These are phyloP conservation scores for Schrenkiella parvula DNA, from an alignment of 345 rosid species.

Conservation along the genomic window DNA sequence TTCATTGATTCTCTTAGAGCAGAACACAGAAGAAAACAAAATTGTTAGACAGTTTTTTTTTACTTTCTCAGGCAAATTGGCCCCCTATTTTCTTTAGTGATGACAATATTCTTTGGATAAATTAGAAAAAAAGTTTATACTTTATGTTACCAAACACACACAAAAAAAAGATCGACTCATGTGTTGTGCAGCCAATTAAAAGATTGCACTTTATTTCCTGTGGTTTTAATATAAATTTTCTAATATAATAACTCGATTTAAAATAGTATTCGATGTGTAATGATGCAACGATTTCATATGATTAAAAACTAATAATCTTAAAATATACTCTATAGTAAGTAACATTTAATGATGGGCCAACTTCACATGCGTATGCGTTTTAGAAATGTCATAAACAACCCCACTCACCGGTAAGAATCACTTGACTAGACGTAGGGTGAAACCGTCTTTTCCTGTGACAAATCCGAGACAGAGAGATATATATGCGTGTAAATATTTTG, in stretches of 20 bases:
- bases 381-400: constrained; percentile 14
- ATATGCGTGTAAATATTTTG: neutral
- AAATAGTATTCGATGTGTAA: neutral
- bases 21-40: constrained; percentile 6
- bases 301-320: neutral
- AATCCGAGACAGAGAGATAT: constrained; percentile 9
- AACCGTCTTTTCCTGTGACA: constrained; percentile 6
- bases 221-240: neutral
- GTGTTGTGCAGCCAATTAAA: neutral
- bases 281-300: neutral
- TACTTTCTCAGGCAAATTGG: neutral
- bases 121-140: neutral
- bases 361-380: constrained; percentile 9
- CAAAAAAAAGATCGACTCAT: neutral
- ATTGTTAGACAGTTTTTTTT: neutral
- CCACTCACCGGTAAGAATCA: neutral
- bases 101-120: constrained; percentile 12
- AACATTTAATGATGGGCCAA: constrained; percentile 15
- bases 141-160: neutral
- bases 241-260: neutral
- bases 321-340: neutral
- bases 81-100: constrained; percentile 15
- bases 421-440: neutral
- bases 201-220: too few relatives aligned
- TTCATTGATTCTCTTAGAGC: constrained; percentile 1